Conservation (phyloP, 768 basidiomycete genomes). For the Clitopilus passeckerianus region DNA sequence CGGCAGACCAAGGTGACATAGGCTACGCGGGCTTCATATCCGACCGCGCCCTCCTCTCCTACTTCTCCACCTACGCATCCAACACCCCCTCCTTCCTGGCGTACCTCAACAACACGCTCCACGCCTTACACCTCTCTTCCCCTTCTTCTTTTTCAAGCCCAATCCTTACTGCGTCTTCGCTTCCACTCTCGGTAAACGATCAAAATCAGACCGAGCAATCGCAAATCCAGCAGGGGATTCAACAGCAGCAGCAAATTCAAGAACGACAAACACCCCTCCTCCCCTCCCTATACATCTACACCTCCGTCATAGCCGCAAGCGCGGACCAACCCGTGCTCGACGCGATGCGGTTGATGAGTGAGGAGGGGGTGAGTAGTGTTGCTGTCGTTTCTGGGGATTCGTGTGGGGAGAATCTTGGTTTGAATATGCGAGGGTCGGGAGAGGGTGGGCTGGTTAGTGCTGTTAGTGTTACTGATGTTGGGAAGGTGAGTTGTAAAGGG, state of each 20-base stretch:
- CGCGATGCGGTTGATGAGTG: constrained; percentile 84
- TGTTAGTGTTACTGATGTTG: constrained; percentile 80
- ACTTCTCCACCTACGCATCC: constrained; percentile 56
- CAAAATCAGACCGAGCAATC: too few species aligned
- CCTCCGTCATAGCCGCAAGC: constrained; percentile 57
- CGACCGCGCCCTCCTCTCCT: constrained; percentile 64
- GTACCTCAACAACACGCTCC: constrained; percentile 51
- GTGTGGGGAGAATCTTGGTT: constrained; percentile 25
- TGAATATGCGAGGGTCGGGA: neutral
- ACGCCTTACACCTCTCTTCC: constrained; percentile 30
- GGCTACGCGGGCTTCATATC: constrained; percentile 69
- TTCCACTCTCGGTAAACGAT: too few species aligned
- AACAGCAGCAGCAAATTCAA: too few species aligned
- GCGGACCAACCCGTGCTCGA: constrained; percentile 64
- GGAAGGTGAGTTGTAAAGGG: constrained; percentile 59
- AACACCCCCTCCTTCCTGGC: constrained; percentile 37
- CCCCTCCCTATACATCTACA: constrained; percentile 60
- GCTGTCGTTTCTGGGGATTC: constrained; percentile 68
- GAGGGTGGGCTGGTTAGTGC: constrained; percentile 49
- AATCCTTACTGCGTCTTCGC: neutral
- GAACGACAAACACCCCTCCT: constrained; percentile 14
- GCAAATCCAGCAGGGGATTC: too few species aligned
- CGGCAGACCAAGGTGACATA: constrained; percentile 30
- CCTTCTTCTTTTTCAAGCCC: neutral
- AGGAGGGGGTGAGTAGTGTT: constrained; percentile 78